Conservation (phyloP, 495 filamentous ascomycete genomes). For the Aspergillus haitiensis region DNA sequence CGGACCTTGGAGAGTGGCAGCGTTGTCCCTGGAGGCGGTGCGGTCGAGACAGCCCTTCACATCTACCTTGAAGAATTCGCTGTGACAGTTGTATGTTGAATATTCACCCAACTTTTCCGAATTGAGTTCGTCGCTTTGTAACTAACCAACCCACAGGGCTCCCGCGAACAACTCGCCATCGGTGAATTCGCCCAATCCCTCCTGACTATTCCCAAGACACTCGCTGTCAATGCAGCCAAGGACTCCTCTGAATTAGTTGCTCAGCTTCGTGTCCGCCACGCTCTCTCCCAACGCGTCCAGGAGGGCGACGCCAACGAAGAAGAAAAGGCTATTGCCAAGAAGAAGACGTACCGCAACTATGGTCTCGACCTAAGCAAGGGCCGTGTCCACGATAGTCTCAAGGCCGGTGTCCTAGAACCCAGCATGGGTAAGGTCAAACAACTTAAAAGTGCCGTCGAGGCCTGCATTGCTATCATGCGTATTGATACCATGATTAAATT, state of each 20-base stretch:
- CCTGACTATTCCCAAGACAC: conserved; percentile 91
- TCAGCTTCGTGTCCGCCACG: conserved; percentile 91
- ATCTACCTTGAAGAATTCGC: conserved; percentile 99
- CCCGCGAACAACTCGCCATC: conserved; percentile 95
- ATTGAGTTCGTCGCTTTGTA: not conserved
- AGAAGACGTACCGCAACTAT: conserved; percentile 98
- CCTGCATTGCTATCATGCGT: conserved; percentile 98
- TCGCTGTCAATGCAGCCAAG: conserved; percentile 96
- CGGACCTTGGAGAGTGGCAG: conserved; percentile 94
- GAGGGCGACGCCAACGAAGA: conserved; percentile 80
- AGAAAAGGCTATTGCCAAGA: conserved; percentile 82
- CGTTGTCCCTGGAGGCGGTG: conserved; percentile 94
- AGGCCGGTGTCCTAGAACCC: conserved; percentile 93
- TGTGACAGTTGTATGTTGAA: conserved; percentile 75
- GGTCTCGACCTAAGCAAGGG: conserved; percentile 88
- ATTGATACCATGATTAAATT: conserved; percentile 99
- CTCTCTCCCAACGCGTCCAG: conserved; percentile 85
- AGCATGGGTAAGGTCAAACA: conserved; percentile 98
- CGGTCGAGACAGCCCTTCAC: conserved; percentile 97
- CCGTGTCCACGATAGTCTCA: conserved; percentile 88
- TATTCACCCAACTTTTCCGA: not conserved
- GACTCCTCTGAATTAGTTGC: conserved; percentile 93
- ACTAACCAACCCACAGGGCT: conserved; percentile 57
- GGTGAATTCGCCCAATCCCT: conserved; percentile 95
- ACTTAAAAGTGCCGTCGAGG: conserved; percentile 97